Evolutionary conservation across 192 early-diverging fungal genomes (phyloP).

Genomic region (Podochytrium sp.): DNA sequence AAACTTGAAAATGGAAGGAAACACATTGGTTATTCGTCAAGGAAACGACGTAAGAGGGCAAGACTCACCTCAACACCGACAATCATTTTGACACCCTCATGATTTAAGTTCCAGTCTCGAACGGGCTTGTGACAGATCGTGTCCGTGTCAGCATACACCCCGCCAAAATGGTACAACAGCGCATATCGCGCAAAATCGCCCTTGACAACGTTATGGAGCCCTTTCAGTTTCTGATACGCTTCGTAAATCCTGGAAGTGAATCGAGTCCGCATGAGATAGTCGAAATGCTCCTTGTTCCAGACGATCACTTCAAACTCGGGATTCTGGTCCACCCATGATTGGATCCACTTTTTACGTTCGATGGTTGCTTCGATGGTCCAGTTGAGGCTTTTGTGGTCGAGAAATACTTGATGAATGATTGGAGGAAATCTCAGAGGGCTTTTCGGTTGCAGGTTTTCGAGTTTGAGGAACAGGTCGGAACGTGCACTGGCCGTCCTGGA

Average conservation of each 20-base stretch:
- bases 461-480: no score
- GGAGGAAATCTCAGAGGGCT: no score
- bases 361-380: neutral
- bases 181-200: slow-evolving; percentile 22
- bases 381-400: neutral
- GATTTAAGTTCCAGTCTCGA: slow-evolving; percentile 21
- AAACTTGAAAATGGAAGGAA: neutral
- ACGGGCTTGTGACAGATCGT: slow-evolving; percentile 28
- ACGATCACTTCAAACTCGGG: neutral
- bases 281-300: neutral
- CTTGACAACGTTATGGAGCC: slow-evolving; percentile 9
- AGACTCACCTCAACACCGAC: slow-evolving; percentile 15
- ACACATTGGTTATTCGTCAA: neutral
- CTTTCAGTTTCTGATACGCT: neutral
- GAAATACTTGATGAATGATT: neutral
- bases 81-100: neutral
- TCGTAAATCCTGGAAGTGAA: neutral
- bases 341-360: neutral
- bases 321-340: neutral
- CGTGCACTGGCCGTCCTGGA: no score
- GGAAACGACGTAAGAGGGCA: neutral
- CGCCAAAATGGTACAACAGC: slow-evolving; percentile 31
- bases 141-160: slow-evolving; percentile 40
- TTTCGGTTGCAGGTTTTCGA: no score
- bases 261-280: neutral